A percentile compares a stretch with the other conserved stretches of the same genome.
Evolutionary conservation across 495 filamentous ascomycete genomes (phyloP).

Genomic region (Chaetomium tenue): DNA sequence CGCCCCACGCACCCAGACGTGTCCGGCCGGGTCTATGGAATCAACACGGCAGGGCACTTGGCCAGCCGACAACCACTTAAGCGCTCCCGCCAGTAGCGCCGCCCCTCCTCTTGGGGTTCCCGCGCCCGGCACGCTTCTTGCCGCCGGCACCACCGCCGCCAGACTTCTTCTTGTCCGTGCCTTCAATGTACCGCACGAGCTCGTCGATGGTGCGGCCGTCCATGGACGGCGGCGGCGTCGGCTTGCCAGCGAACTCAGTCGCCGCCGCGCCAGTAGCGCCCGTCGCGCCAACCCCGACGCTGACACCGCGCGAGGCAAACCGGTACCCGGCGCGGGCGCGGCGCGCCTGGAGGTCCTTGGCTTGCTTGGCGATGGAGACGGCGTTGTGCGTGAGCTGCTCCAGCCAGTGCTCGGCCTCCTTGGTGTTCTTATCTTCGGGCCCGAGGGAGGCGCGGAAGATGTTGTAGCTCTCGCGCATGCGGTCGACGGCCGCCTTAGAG

Average conservation of each 20-base stretch:
- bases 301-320: slow-evolving; percentile 50
- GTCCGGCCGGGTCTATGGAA: no score
- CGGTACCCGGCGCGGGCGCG: slow-evolving; percentile 55
- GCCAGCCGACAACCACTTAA: not conserved
- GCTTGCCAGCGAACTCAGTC: slow-evolving; percentile 26
- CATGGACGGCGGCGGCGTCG: slow-evolving; percentile 37
- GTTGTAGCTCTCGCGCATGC: slow-evolving; percentile 93
- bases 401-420: slow-evolving; percentile 92
- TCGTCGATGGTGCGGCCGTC: slow-evolving; percentile 29
- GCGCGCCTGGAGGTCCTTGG: slow-evolving; percentile 76
- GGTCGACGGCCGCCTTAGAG: slow-evolving; percentile 79
- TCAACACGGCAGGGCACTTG: no score
- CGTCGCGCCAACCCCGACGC: slow-evolving; percentile 42
- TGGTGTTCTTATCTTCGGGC: slow-evolving; percentile 87
- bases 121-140: slow-evolving; percentile 66
- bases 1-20: no score
- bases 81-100: slow-evolving; percentile 16
- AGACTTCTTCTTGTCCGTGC: slow-evolving; percentile 46
- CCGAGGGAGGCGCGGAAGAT: slow-evolving; percentile 88
- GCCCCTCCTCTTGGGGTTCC: slow-evolving; percentile 70
- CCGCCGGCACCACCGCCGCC: slow-evolving; percentile 57
- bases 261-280: slow-evolving; percentile 30
- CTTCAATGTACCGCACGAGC: slow-evolving; percentile 29
- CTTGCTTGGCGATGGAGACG: slow-evolving; percentile 86
- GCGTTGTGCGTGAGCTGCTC: slow-evolving; percentile 93